Conservation (phyloP, 2,329 filamentous ascomycete genomes). For the Paraphaeosphaeria minitans region DNA sequence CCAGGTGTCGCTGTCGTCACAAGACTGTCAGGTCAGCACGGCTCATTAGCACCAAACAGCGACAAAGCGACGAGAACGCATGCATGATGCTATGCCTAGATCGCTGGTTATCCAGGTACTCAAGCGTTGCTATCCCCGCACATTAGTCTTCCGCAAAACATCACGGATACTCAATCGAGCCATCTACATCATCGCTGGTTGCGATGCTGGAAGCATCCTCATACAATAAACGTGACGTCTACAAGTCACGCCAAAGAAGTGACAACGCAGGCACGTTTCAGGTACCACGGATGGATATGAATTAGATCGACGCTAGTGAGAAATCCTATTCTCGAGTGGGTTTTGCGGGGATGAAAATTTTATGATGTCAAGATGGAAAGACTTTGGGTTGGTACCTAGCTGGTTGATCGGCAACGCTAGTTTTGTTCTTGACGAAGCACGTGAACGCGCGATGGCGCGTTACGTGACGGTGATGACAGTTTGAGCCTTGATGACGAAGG, state of each 20-base stretch:
- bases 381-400: not conserved
- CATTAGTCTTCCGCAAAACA: not conserved
- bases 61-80: not conserved
- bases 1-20: not conserved
- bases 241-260: not conserved
- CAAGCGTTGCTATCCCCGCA: not conserved
- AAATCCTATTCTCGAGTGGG: not conserved
- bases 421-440: conserved; percentile 1
- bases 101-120: not conserved
- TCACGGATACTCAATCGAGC: not conserved
- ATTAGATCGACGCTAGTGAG: not conserved
- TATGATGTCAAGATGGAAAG: not conserved
- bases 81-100: not conserved
- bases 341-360: not conserved
- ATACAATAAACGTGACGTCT: conserved; percentile 1
- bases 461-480: conserved; percentile 2
- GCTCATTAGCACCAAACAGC: not conserved
- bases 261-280: not conserved
- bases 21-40: not conserved
- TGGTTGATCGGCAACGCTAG: not conserved
- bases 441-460: conserved; percentile 2
- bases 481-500: not conserved
- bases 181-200: not conserved
- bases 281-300: not conserved
- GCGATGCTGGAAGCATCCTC: not conserved